Conservation (phyloP, 768 basidiomycete species). For the Tylopilus intermedius region DNA sequence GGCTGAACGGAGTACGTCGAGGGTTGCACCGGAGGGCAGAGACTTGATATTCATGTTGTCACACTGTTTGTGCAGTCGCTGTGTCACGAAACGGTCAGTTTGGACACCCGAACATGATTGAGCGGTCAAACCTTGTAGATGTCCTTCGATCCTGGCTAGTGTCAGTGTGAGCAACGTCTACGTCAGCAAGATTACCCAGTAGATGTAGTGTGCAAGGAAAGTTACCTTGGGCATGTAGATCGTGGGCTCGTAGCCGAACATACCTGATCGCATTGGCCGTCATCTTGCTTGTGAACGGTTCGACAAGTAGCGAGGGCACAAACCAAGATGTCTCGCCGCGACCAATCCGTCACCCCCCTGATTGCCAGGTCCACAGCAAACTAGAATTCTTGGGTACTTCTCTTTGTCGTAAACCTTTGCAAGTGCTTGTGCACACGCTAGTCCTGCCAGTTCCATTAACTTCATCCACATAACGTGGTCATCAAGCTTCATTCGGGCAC, state of each 20-base stretch:
- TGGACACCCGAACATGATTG: background rate
- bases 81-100: background rate
- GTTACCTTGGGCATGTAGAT: constrained; percentile 91
- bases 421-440: constrained; percentile 87
- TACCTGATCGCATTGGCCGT: constrained; percentile 42
- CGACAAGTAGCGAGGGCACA: constrained; percentile 13
- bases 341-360: constrained; percentile 97
- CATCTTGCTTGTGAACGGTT: background rate
- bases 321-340: constrained; percentile 90
- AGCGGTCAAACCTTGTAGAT: constrained; percentile 65
- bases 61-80: constrained; percentile 85
- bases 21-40: constrained; percentile 47
- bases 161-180: background rate
- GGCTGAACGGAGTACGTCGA: constrained; percentile 43
- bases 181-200: background rate
- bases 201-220: background rate
- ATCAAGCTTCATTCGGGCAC: background rate
- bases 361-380: constrained; percentile 96
- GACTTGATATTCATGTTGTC: constrained; percentile 82
- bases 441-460: constrained; percentile 95
- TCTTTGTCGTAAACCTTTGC: constrained; percentile 70
- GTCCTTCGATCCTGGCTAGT: constrained; percentile 87
- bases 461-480: constrained; percentile 27
- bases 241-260: constrained; percentile 87
- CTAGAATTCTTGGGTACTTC: constrained; percentile 72